Conservation (phyloP, 345 rosid species). For the Eucalyptus microcorys region DNA sequence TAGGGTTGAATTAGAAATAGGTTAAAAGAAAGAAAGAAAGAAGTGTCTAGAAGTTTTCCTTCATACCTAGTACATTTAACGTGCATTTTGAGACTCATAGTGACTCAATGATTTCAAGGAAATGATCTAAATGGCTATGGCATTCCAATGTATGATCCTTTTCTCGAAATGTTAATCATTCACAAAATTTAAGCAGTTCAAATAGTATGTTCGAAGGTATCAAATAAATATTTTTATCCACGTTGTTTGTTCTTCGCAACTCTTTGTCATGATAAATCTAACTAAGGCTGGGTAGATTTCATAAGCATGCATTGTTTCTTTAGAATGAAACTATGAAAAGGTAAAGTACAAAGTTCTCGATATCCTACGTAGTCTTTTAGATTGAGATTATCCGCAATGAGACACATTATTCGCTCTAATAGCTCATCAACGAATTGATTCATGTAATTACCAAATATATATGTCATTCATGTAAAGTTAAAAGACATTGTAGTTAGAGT, state of each 20-base stretch:
- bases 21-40: background rate
- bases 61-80: background rate
- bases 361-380: background rate
- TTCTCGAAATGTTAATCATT: background rate
- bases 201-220: background rate
- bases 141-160: background rate
- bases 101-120: background rate
- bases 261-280: background rate
- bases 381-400: background rate
- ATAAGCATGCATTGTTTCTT: background rate
- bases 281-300: background rate
- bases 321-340: background rate
- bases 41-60: too few relatives aligned
- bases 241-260: background rate
- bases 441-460: background rate
- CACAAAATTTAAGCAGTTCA: background rate
- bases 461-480: background rate
- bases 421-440: background rate
- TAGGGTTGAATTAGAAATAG: background rate
- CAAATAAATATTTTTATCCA: background rate
- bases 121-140: background rate
- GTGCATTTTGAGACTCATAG: background rate
- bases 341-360: background rate
- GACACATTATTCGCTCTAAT: background rate
- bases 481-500: background rate